Conservation (phyloP, 345 rosid genomes). For the Fremontodendron californicum region DNA sequence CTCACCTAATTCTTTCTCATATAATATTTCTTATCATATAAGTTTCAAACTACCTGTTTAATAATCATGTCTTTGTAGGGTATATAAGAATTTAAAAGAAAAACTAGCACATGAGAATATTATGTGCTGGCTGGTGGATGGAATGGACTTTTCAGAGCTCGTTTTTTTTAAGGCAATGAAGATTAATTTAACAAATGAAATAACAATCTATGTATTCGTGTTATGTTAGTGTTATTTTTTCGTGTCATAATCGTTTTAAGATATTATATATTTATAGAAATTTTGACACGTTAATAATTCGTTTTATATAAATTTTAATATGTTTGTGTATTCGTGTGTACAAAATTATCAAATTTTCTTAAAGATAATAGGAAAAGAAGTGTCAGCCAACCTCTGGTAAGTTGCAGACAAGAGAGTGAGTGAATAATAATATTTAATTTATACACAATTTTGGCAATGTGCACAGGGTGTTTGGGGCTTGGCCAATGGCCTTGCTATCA, state of each 20-base stretch:
- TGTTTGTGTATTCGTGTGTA: no score
- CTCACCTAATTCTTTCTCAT: neutral
- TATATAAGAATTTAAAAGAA: neutral
- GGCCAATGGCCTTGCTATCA: constrained; percentile 77
- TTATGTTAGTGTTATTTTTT: no score
- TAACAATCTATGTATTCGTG: no score
- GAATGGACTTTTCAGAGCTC: neutral
- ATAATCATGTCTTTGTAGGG: neutral
- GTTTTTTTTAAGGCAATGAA: neutral
- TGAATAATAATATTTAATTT: neutral
- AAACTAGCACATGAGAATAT: neutral
- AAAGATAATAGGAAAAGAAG: neutral
- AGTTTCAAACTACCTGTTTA: neutral
- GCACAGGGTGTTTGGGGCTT: constrained; percentile 87
- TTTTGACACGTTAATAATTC: no score
- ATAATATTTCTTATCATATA: neutral
- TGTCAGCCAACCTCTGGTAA: neutral
- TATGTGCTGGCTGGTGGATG: neutral
- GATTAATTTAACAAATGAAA: no score
- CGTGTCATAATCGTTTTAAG: no score
- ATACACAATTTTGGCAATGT: neutral
- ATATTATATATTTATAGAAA: no score
- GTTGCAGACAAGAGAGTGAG: neutral
- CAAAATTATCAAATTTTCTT: no score
- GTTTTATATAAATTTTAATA: no score